Conservation (phyloP, 345 rosid species). For the Euclidium syriacum region DNA sequence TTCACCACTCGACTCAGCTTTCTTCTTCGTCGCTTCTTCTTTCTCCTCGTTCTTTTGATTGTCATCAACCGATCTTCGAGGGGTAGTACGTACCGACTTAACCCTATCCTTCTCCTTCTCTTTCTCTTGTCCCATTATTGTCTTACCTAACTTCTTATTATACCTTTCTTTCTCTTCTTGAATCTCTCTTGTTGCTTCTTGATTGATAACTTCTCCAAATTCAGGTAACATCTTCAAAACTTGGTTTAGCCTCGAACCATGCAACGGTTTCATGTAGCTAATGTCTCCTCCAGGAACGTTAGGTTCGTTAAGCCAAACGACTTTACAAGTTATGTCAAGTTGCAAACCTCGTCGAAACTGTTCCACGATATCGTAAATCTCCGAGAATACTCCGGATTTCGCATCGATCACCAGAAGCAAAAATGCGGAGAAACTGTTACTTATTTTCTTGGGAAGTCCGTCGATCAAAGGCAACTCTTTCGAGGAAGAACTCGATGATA, state of each 20-base stretch:
- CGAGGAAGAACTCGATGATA: too few relatives aligned
- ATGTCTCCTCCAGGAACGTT: constrained; percentile 29
- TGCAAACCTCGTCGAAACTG: constrained; percentile 43
- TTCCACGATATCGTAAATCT: constrained; percentile 28
- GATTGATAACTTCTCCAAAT: constrained; percentile 36
- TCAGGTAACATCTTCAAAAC: constrained; percentile 58
- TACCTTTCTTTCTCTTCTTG: constrained; percentile 24
- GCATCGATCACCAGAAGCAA: constrained; percentile 59
- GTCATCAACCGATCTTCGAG: too few relatives aligned
- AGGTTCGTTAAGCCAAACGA: constrained; percentile 65
- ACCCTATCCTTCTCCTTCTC: background rate
- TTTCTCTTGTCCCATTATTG: background rate
- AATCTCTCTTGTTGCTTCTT: constrained; percentile 3
- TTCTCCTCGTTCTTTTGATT: too few relatives aligned
- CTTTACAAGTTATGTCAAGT: constrained; percentile 33
- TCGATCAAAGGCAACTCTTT: constrained; percentile 52
- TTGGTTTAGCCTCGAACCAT: constrained; percentile 55
- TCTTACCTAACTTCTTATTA: constrained; percentile 27
- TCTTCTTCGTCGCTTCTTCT: too few relatives aligned
- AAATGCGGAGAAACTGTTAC: constrained; percentile 23
- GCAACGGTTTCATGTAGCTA: constrained; percentile 47
- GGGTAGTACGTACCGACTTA: constrained; percentile 16
- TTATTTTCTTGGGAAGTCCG: constrained; percentile 19
- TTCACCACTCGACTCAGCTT: too few relatives aligned
- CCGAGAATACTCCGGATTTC: constrained; percentile 38